phyloP scores from a whole-genome alignment of 768 basidiomycete genomes.

The Daedaleopsis nitida region DNA sequence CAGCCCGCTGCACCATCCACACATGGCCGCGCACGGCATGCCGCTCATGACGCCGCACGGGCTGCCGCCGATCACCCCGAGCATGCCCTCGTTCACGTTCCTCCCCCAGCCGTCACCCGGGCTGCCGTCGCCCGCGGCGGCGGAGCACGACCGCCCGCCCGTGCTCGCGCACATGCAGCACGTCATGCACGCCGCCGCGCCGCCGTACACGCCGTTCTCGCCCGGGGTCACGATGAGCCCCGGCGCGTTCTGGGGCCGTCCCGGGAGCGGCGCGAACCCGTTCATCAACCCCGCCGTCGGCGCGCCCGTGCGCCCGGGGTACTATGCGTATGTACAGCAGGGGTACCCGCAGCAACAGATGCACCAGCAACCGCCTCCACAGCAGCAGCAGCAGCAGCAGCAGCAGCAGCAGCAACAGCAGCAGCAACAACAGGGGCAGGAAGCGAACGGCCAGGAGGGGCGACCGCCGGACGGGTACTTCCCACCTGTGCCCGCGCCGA shows the following conservation, averaged over 20 bases:
- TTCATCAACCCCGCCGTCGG: conserved; percentile 64
- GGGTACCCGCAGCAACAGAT: conserved; percentile 8
- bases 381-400: not conserved
- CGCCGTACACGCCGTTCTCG: conserved; percentile 53
- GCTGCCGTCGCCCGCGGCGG: conserved; percentile 33
- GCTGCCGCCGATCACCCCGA: conserved; percentile 92
- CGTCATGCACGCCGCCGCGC: conserved; percentile 15
- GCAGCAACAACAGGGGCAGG: conserved; percentile 1
- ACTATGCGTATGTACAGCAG: conserved; percentile 10
- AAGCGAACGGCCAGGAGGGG: conserved; percentile 4
- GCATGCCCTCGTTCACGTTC: conserved; percentile 95
- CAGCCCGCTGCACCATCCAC: conserved; percentile 43
- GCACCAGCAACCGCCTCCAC: conserved; percentile 7
- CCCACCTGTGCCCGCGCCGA: conserved; percentile 35
- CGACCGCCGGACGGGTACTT: conserved; percentile 41
- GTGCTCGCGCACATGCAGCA: conserved; percentile 24
- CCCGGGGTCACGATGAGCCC: conserved; percentile 75
- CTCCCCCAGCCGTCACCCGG: conserved; percentile 52
- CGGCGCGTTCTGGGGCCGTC: conserved; percentile 72
- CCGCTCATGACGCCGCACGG: conserved; percentile 68
- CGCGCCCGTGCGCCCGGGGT: conserved; percentile 49
- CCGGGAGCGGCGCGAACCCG: conserved; percentile 41
- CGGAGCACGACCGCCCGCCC: conserved; percentile 15
- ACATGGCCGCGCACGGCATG: conserved; percentile 28
- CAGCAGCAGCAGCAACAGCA: conserved; percentile 2